Base-by-base conservation (phyloP, 352 stramenopile species). In the Globisporangium viniferum region DNA sequence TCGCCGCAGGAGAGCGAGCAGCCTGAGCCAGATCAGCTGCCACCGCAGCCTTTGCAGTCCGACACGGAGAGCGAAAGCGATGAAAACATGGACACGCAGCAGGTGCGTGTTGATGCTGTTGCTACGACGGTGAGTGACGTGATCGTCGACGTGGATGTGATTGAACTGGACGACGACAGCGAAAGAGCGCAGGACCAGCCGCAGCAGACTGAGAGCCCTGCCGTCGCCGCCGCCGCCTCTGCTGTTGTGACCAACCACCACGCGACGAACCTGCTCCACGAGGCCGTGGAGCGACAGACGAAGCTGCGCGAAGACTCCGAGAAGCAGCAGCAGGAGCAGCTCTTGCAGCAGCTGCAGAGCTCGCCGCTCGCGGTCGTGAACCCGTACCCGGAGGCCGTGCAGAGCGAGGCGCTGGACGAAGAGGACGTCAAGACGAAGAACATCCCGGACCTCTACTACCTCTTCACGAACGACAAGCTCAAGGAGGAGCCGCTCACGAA, bases 401-500 rank as follows among this genome's bases (percentile, higher is more conserved):
- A 66, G 59, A 68, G 54, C 41, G 64, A 69, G 31, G 64, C 39
- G 5, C 24, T 36, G 4, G 33, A 46, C 29, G 61, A 67, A 35
- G 69, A 68, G 9, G 66, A 68, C 44, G 69, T 62, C 31, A 61
- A 68, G 44, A 69, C 33, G n/a, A 71, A 69, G 65, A 72, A 66
- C 48, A 67, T 74, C 36, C 76, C 77, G 14, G 80, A 89, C 58
- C 78, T 89, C 70, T 70, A 81, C 65, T 85, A 82, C 62, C 66
- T 89, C 56, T 87, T 89, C 67, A 89, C 78, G 48, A 89, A 89
- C 70, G 78, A 89, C 73, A 83, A 83, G 67, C 63, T 89, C 5
- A 87, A 89, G 73, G 74, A 84, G 36, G 67, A 86, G 51, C 74
- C 78, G 12, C 71, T 81, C 8, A 78, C 79, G 2, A 57, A 78